Evolutionary conservation across 1,284 basidiomycete species (phyloP).

Genomic region (Mycena citricolor): DNA sequence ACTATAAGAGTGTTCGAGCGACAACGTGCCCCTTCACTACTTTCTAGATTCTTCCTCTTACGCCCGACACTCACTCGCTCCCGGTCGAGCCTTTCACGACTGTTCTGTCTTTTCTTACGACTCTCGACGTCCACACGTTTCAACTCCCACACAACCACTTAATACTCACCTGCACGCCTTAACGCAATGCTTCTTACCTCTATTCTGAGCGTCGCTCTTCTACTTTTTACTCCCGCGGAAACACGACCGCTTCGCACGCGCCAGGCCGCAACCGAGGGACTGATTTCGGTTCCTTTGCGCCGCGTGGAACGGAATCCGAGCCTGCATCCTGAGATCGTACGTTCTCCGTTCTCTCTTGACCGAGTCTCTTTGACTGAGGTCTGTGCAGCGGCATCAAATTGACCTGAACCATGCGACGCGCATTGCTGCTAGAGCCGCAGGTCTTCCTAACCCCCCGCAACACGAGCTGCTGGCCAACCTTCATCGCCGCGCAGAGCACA

Average conservation of each 20-base stretch:
- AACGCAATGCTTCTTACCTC: conserved; percentile 4
- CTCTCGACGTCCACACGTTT: neutral
- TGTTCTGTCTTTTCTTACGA: neutral
- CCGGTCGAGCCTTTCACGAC: conserved; percentile 22
- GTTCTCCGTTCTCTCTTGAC: neutral
- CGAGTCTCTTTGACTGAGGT: neutral
- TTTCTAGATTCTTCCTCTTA: conserved; percentile 10
- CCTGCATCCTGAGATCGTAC: conserved; percentile 12
- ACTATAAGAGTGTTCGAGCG: no score
- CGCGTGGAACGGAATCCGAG: neutral
- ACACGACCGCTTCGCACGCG: conserved; percentile 8
- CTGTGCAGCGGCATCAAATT: no score
- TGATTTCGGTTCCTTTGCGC: conserved; percentile 14
- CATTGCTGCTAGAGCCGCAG: conserved; percentile 2
- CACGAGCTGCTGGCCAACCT: no score
- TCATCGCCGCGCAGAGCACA: no score
- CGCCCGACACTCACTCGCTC: conserved; percentile 13
- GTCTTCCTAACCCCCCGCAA: no score
- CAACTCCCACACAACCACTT: conserved; percentile 8
- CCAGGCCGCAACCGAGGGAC: neutral
- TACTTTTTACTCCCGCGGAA: conserved; percentile 5
- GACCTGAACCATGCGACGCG: conserved; percentile 9
- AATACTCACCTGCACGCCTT: conserved; percentile 6
- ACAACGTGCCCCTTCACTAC: neutral
- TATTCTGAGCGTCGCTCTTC: conserved; percentile 7